These are phyloP conservation scores for Tricholoma terreum DNA, from an alignment of 768 basidiomycete species.

Conservation along the genomic window DNA sequence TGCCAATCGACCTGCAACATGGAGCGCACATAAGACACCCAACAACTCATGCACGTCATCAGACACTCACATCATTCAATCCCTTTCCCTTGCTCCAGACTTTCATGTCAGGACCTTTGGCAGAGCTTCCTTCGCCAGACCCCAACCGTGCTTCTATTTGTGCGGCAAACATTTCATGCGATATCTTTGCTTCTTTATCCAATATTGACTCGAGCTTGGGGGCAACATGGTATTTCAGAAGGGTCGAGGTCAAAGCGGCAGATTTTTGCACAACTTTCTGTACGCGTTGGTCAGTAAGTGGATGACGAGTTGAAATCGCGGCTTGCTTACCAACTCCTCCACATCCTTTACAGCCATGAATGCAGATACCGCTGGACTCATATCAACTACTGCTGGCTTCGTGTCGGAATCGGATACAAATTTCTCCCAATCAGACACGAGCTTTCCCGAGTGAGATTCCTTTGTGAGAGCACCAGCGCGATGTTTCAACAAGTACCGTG, in stretches of 20 bases:
- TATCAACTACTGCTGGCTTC: constrained; percentile 78
- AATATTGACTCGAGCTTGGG: constrained; percentile 87
- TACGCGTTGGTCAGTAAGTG: constrained; percentile 1
- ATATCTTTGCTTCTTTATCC: constrained; percentile 87
- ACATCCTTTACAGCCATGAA: constrained; percentile 87
- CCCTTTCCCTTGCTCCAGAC: constrained; percentile 83
- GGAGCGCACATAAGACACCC: constrained; percentile 1
- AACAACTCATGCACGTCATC: not conserved
- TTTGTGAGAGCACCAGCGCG: constrained; percentile 77
- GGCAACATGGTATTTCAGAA: constrained; percentile 83
- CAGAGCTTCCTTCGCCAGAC: constrained; percentile 71
- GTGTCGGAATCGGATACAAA: constrained; percentile 49
- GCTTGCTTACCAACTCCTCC: constrained; percentile 77
- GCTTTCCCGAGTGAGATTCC: constrained; percentile 82
- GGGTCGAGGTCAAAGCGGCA: constrained; percentile 75
- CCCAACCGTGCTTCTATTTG: constrained; percentile 89
- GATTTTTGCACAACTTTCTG: constrained; percentile 81
- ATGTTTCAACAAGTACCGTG: constrained; percentile 55
- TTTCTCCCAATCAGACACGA: constrained; percentile 83
- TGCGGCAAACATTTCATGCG: constrained; percentile 81
- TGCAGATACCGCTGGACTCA: constrained; percentile 68
- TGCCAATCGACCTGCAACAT: constrained; percentile 74
- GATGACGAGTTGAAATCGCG: not conserved
- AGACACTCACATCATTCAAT: constrained; percentile 62
- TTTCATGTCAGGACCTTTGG: constrained; percentile 88